These are phyloP conservation scores for Leccinum boreale DNA, from an alignment of 768 basidiomycete genomes.

Conservation along the genomic window DNA sequence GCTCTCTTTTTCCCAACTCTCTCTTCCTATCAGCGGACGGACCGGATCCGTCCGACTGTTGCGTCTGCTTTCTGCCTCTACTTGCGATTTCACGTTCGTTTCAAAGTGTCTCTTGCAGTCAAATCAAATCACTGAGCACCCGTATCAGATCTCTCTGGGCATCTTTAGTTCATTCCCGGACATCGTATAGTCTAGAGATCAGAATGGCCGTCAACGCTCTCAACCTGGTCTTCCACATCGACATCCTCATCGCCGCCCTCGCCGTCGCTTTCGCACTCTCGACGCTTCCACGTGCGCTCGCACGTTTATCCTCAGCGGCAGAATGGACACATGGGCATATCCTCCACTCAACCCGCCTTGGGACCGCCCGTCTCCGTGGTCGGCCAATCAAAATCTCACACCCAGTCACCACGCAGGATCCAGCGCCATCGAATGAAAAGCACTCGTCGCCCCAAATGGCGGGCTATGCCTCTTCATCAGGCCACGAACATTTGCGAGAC, in stretches of 20 bases:
- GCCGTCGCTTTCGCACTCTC: conserved; percentile 40
- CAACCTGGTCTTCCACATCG: conserved; percentile 35
- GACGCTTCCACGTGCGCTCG: conserved; percentile 48
- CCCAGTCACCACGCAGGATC: background rate
- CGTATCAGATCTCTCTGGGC: background rate
- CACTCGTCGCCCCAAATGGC: conserved; percentile 8
- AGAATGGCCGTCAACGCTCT: conserved; percentile 13
- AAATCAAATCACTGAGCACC: background rate
- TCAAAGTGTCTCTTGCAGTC: background rate
- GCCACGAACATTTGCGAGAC: conserved; percentile 14
- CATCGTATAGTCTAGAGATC: background rate
- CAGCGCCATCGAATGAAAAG: conserved; percentile 6
- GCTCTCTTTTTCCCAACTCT: background rate
- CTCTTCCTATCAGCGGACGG: conserved; percentile 7
- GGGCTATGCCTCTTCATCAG: conserved; percentile 16
- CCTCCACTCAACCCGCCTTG: conserved; percentile 32
- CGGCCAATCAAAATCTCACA: background rate
- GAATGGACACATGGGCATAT: conserved; percentile 58
- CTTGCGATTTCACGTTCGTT: conserved; percentile 20
- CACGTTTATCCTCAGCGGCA: conserved; percentile 47
- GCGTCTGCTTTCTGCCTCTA: background rate
- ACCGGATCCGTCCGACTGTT: conserved; percentile 2
- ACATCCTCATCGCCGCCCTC: conserved; percentile 46
- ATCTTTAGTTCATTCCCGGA: background rate
- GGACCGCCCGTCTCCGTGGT: conserved; percentile 10